Percentiles rank a stretch among this genome's conserved stretches.
phyloP scores from a whole-genome alignment of 768 basidiomycete genomes.

The Russula virescens region DNA sequence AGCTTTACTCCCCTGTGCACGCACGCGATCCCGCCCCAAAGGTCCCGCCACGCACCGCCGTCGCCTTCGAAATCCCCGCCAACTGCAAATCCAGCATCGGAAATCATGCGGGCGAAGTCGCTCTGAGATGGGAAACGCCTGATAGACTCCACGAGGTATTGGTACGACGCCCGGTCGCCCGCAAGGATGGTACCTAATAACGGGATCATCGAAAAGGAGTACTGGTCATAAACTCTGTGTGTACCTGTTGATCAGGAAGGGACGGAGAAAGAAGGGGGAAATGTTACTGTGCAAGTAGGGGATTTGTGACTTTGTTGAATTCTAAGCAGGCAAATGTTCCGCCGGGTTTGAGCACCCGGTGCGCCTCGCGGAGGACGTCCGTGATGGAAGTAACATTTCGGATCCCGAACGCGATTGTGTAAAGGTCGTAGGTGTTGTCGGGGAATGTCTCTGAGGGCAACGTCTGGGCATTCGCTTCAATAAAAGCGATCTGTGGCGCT shows the following conservation, averaged over 20 bases:
- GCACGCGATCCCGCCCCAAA: constrained; percentile 85
- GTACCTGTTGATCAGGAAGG: neutral
- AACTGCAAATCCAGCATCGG: constrained; percentile 74
- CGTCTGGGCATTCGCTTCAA: constrained; percentile 87
- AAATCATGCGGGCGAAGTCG: constrained; percentile 85
- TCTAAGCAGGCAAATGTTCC: constrained; percentile 94
- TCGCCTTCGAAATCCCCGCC: constrained; percentile 55
- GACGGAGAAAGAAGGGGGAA: neutral
- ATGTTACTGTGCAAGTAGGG: constrained; percentile 72
- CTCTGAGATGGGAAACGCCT: constrained; percentile 85
- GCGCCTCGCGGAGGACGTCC: constrained; percentile 79
- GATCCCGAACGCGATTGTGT: constrained; percentile 98
- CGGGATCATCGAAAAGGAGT: constrained; percentile 94
- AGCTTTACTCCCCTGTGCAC: constrained; percentile 83
- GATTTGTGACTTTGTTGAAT: constrained; percentile 89
- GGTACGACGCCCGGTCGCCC: constrained; percentile 90
- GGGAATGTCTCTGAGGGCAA: constrained; percentile 62
- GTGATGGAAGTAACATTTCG: constrained; percentile 94
- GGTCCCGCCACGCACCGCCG: constrained; percentile 78
- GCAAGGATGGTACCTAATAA: constrained; percentile 95
- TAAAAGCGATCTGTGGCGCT: constrained; percentile 93
- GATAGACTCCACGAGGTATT: constrained; percentile 97
- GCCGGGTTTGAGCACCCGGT: constrained; percentile 93
- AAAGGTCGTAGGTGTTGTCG: constrained; percentile 85
- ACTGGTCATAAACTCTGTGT: constrained; percentile 84